Evolutionary conservation across 495 filamentous ascomycete genomes (phyloP), one percentile per base, ranked within the genome.

Genomic region (Tuber indicum): DNA sequence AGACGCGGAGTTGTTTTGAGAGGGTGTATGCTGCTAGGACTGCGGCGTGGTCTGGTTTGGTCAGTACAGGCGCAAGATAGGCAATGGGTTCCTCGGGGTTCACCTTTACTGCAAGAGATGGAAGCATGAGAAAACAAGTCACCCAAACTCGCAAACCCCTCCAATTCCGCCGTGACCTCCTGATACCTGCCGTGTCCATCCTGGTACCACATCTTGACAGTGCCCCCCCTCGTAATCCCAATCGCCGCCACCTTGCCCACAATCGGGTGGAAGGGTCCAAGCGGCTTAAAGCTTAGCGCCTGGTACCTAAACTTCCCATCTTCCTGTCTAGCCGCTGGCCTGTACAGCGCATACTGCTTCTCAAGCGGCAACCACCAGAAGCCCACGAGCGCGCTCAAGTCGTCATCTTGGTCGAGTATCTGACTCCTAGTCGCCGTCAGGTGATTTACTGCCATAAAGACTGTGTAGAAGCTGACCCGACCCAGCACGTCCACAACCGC

Each of bases 281-380:
- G 74, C 2, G 74, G 76, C 32, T 73, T 76, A 47, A 77, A 83
- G 32, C 62, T 79, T 44, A 77, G 58, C 5, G 79, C 74, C n/a
- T 81, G 76, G 70, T 83, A 83, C 41, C 77, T 75, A 71, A 77
- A 83, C 2, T 46, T 52, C 39, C 77, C 49, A 70, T 81, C 82
- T 26, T 83, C 82, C 62, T 81, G 79, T 26, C 79, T 78, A 26
- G 74, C 17, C 0, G 80, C 80, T 8, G 80, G 79, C 39, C 80
- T 78, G 75, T 80, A 81, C 41, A 83, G 52, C 6, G 82, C 80
- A 71, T 82, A 83, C 71, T 77, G 74, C 72, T 79, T 78, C 52
- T 84, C 82, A 39, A 79, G 58, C 26, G 83, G 83, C 66, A 84
- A 72, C 82, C 82, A 84, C 82, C 82, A 83, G 72, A 84, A 83